These are phyloP conservation scores for Candolleomyces eurysporus DNA, from an alignment of 768 basidiomycete species.

Conservation along the genomic window DNA sequence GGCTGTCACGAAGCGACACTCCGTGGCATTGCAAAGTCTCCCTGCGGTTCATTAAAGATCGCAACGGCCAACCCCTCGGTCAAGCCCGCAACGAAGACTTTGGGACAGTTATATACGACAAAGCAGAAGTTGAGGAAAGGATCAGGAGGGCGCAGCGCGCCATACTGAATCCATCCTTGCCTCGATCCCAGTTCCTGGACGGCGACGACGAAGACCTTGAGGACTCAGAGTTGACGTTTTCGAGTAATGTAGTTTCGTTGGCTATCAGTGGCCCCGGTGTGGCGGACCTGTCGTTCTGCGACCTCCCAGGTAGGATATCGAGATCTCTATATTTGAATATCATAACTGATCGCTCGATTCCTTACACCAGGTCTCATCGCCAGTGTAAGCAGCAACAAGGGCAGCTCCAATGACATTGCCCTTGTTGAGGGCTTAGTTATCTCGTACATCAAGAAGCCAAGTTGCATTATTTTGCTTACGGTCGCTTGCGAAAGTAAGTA, in stretches of 20 bases:
- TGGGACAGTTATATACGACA: slow-evolving; percentile 48
- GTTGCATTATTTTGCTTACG: slow-evolving; percentile 61
- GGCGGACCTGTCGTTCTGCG: slow-evolving; percentile 63
- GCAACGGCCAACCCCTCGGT: slow-evolving; percentile 34
- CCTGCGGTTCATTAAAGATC: slow-evolving; percentile 43
- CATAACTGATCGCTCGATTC: background rate
- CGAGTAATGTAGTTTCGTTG: slow-evolving; percentile 54
- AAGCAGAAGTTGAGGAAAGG: slow-evolving; percentile 58
- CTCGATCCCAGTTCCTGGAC: slow-evolving; percentile 35
- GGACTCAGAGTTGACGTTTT: slow-evolving; percentile 38
- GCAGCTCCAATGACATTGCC: slow-evolving; percentile 55
- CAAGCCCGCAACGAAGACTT: slow-evolving; percentile 42
- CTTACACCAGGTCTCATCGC: slow-evolving; percentile 51
- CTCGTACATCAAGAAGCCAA: slow-evolving; percentile 58
- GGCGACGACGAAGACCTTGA: slow-evolving; percentile 26
- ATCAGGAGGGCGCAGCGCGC: slow-evolving; percentile 66
- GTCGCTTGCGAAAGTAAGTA: slow-evolving; percentile 64
- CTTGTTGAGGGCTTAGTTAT: slow-evolving; percentile 59
- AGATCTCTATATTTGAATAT: background rate
- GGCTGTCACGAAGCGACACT: slow-evolving; percentile 37
- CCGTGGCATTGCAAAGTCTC: slow-evolving; percentile 54
- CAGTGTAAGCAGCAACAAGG: slow-evolving; percentile 41
- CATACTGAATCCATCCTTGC: slow-evolving; percentile 54
- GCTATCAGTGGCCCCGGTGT: slow-evolving; percentile 59
- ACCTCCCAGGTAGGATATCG: slow-evolving; percentile 49